Evolutionary conservation across 1,284 basidiomycete species (phyloP).

Genomic region (Dichomitus squalens): DNA sequence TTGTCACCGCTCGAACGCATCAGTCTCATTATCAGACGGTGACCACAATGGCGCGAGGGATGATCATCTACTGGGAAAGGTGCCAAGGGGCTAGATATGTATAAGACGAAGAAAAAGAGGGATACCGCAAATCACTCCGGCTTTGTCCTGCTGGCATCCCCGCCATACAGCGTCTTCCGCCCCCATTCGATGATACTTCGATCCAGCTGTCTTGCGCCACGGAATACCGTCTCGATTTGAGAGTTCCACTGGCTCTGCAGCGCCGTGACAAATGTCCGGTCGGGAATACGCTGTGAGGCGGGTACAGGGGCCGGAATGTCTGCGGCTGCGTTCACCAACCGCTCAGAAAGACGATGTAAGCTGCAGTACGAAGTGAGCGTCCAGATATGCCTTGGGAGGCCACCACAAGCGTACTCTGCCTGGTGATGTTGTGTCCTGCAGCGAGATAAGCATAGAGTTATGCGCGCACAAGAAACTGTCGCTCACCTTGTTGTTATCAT

Average conservation of each 20-base stretch:
- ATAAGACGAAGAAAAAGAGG: neutral
- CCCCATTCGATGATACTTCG: slow-evolving; percentile 29
- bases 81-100: neutral
- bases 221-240: slow-evolving; percentile 32
- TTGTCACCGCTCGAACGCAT: too few relatives aligned
- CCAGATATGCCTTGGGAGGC: neutral
- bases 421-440: slow-evolving; percentile 32
- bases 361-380: slow-evolving; percentile 15
- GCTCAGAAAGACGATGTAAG: slow-evolving; percentile 29
- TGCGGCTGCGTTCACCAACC: slow-evolving; percentile 28
- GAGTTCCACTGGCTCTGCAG: slow-evolving; percentile 34
- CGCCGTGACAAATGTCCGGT: slow-evolving; percentile 28
- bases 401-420: slow-evolving; percentile 26
- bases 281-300: slow-evolving; percentile 30
- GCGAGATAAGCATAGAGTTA: neutral
- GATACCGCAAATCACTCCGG: slow-evolving; percentile 5
- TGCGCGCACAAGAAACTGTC: neutral
- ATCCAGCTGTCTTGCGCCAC: slow-evolving; percentile 25
- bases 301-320: slow-evolving; percentile 25
- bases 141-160: slow-evolving; percentile 16
- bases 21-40: too few relatives aligned
- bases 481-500: slow-evolving; percentile 33
- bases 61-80: too few relatives aligned
- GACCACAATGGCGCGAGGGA: too few relatives aligned
- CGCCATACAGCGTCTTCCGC: slow-evolving; percentile 30